Evolutionary conservation across 106 monocot genomes (phyloP), one percentile per base, ranked within the genome.

Genomic region (Apostasia ramifera): DNA sequence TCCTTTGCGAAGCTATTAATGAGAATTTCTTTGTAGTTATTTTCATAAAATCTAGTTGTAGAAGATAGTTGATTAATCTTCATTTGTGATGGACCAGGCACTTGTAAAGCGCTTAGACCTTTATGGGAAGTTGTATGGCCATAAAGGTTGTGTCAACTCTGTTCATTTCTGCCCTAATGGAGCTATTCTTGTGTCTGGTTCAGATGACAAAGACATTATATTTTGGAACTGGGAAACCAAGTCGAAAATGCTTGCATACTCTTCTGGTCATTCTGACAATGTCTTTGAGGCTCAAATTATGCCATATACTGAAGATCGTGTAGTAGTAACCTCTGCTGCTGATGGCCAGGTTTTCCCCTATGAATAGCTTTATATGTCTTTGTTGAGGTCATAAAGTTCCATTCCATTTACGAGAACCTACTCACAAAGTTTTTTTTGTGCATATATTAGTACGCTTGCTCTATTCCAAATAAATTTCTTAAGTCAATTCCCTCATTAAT

Each of bases 141-240:
- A 95, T 67, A 74, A 75, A 40, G 89, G 88, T 56, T 89, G 88
- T 77, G 89, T 95, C 39, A 88, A 95, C 68, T 92, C 88, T 56
- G 80, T 92, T 6, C 46, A 81, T 73, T 95, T 95, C 67, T 92
- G 82, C 47, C 76, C 76, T 46, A 61, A 73, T 46, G 95, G 95
- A 37, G 78, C 86, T 57, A 51, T 86, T 56, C 86, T 95, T 47
- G 70, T 92, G 39, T 92, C 95, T 50, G 91, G 91, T 66, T 91
- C 95, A 54, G 91, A 92, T 64, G 91, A 95, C 69, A 82, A 80
- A 68, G 69, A 86, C 54, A 78, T 95, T 10, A 86, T 86, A 62
- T 57, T 95, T 50, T 95, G 95, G 95, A 66, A 92, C 53, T 95
- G 95, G 95, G 69, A 57, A 47, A 52, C 72, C 47, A 80, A 84